A percentile compares a stretch with the other conserved stretches of the same genome.
Conservation (phyloP, 2,329 filamentous ascomycete species). For the Colletotrichum sp. region DNA sequence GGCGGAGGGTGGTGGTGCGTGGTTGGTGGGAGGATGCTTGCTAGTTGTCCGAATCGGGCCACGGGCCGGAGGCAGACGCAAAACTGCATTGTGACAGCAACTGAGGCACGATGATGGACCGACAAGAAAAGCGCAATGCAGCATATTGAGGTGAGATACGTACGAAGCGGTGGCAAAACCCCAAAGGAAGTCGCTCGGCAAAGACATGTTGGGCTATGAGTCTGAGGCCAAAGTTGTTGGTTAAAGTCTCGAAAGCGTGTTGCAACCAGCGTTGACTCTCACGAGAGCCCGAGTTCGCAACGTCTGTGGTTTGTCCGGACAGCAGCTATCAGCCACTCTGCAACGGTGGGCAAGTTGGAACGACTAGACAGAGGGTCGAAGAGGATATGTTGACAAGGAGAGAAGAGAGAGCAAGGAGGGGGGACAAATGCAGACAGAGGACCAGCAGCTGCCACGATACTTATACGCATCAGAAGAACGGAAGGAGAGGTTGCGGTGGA, state of each 20-base stretch:
- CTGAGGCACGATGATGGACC: background rate
- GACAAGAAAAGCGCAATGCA: background rate
- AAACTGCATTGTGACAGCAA: constrained; percentile 1
- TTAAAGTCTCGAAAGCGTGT: background rate
- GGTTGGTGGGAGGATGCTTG: constrained; percentile 1
- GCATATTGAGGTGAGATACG: constrained; percentile 30
- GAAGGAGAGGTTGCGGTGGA: background rate
- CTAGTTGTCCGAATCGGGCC: constrained; percentile 12
- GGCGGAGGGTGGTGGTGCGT: background rate
- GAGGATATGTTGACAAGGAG: background rate
- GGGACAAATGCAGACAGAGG: background rate
- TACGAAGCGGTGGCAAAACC: constrained; percentile 81
- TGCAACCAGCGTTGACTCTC: background rate
- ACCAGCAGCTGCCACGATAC: constrained; percentile 6
- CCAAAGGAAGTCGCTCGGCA: constrained; percentile 77
- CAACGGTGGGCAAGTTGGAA: background rate
- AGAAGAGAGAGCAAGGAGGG: background rate
- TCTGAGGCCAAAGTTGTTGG: background rate
- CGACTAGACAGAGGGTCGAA: background rate
- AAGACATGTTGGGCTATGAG: constrained; percentile 47
- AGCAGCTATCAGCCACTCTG: background rate
- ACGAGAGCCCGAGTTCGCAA: background rate
- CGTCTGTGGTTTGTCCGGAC: background rate
- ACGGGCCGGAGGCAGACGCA: background rate
- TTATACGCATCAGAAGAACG: constrained; percentile 1